Conservation (phyloP, 768 basidiomycete species). For the Tylopilus rubrobrunneus region DNA sequence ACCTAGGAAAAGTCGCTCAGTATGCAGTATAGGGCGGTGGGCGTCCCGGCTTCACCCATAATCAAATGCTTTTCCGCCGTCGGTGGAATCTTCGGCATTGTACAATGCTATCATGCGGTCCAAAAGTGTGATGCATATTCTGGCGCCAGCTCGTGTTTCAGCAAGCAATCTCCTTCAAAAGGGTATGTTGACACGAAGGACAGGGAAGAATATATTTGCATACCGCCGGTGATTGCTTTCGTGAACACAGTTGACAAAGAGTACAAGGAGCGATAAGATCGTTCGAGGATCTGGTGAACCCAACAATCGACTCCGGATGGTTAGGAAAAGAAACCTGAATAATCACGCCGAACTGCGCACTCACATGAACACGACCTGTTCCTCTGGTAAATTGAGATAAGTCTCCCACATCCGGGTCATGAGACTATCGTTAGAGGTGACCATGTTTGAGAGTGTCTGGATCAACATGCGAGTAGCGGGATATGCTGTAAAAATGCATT, state of each 20-base stretch:
- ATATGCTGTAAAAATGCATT: constrained; percentile 43
- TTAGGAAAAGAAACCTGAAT: constrained; percentile 3
- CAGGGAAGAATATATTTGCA: constrained; percentile 23
- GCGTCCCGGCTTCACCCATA: constrained; percentile 50
- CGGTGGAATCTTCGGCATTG: constrained; percentile 62
- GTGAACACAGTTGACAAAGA: constrained; percentile 71
- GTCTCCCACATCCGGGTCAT: constrained; percentile 57
- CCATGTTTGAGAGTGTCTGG: constrained; percentile 80
- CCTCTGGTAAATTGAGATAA: constrained; percentile 66
- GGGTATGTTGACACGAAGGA: neutral
- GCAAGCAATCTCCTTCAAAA: constrained; percentile 44
- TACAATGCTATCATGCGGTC: constrained; percentile 69
- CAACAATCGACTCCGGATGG: constrained; percentile 47
- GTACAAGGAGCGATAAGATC: constrained; percentile 57
- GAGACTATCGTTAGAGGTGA: constrained; percentile 66
- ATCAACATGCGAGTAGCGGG: constrained; percentile 61
- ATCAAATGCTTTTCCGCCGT: constrained; percentile 69
- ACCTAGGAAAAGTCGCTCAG: constrained; percentile 39
- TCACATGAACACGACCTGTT: constrained; percentile 73
- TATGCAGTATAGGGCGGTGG: constrained; percentile 2
- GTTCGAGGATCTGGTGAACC: constrained; percentile 62
- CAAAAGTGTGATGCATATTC: constrained; percentile 64
- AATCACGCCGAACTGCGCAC: constrained; percentile 21
- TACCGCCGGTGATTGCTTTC: constrained; percentile 55
- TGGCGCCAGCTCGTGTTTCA: constrained; percentile 51